Conservation (phyloP, 495 filamentous ascomycete genomes). For the Letharia columbiana region DNA sequence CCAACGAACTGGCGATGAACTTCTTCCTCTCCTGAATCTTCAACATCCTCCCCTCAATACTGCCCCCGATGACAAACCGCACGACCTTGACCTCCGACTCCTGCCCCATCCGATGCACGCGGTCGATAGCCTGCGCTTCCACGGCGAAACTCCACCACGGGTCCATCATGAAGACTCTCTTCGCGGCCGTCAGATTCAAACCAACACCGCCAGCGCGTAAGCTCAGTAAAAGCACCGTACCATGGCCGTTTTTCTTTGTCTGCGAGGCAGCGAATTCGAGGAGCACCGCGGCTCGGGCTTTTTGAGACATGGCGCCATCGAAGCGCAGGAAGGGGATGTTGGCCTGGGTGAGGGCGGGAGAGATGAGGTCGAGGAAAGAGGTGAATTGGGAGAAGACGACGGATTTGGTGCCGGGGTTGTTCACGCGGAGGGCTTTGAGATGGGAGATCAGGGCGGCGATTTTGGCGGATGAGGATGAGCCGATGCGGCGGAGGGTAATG, state of each 20-base stretch:
- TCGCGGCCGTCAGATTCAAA: constrained; percentile 81
- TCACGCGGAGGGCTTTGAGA: constrained; percentile 54
- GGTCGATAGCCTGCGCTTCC: constrained; percentile 95
- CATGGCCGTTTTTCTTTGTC: constrained; percentile 23
- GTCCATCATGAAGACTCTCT: constrained; percentile 95
- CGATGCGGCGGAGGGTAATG: constrained; percentile 74
- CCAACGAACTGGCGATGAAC: constrained; percentile 83
- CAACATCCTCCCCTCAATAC: constrained; percentile 91
- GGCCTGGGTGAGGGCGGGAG: constrained; percentile 59
- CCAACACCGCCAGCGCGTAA: constrained; percentile 90
- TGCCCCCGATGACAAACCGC: constrained; percentile 79
- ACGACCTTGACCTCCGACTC: constrained; percentile 73
- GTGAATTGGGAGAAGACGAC: constrained; percentile 97
- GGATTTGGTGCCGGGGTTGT: constrained; percentile 63
- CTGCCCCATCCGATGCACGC: constrained; percentile 98
- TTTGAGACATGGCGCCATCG: constrained; percentile 85
- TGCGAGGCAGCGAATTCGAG: constrained; percentile 48
- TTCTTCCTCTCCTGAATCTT: constrained; percentile 92
- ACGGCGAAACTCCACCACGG: constrained; percentile 99
- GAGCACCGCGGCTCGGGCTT: constrained; percentile 67
- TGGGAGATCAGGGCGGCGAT: constrained; percentile 69
- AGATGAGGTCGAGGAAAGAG: constrained; percentile 86
- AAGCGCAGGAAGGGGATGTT: constrained; percentile 76
- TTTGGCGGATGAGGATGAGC: constrained; percentile 76
- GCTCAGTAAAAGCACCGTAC: constrained; percentile 66